Percentiles rank a stretch among this genome's conserved stretches.
Evolutionary conservation across 768 basidiomycete species (phyloP).

Genomic region (Lanmaoa rubissima): DNA sequence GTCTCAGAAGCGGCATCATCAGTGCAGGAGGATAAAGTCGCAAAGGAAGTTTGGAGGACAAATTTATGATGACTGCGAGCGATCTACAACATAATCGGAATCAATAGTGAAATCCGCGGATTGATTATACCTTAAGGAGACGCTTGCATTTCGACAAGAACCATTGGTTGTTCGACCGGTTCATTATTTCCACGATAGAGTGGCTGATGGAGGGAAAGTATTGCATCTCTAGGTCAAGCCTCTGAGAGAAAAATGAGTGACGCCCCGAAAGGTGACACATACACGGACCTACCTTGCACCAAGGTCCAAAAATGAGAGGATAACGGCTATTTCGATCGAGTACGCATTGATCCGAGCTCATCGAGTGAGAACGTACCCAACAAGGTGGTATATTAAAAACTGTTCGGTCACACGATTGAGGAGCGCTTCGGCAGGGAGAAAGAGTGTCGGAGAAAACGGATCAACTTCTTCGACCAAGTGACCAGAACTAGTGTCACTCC

Average conservation of each 20-base stretch:
- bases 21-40: constrained; percentile 27
- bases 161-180: constrained; percentile 46
- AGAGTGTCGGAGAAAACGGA: constrained; percentile 55
- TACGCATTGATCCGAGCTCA: constrained; percentile 7
- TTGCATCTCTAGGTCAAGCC: constrained; percentile 51
- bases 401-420: constrained; percentile 53
- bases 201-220: constrained; percentile 48
- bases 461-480: constrained; percentile 34
- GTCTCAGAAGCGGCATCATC: constrained; percentile 3
- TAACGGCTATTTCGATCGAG: constrained; percentile 51
- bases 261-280: constrained; percentile 3
- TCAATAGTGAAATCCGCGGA: not conserved
- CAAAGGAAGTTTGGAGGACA: constrained; percentile 28
- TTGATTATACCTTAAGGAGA: constrained; percentile 46
- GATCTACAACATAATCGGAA: constrained; percentile 19
- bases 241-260: constrained; percentile 37
- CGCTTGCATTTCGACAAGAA: constrained; percentile 47
- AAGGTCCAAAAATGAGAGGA: constrained; percentile 72
- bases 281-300: constrained; percentile 50
- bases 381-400: constrained; percentile 57
- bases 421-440: constrained; percentile 52
- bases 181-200: constrained; percentile 50
- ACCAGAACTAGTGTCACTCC: constrained; percentile 12
- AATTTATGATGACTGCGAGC: constrained; percentile 24
- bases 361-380: constrained; percentile 43